Conservation (phyloP, 2,329 filamentous ascomycete genomes). For the Pseudogymnoascus sp. region DNA sequence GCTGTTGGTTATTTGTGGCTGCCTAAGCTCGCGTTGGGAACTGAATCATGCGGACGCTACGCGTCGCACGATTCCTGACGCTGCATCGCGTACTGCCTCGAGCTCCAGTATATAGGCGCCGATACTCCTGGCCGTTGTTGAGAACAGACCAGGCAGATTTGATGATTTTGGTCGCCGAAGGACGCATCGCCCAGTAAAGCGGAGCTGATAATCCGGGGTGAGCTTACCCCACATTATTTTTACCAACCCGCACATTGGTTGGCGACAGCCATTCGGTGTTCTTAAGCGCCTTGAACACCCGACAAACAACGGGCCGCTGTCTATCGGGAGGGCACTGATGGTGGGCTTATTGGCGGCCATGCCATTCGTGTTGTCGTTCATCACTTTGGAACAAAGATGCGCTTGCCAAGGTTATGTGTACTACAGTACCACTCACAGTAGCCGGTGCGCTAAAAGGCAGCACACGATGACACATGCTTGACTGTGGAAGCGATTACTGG, state of each 20-base stretch:
- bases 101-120: background rate
- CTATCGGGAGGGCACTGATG: background rate
- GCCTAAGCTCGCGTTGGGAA: background rate
- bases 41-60: background rate
- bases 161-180: background rate
- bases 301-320: background rate
- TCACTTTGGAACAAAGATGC: too few relatives aligned
- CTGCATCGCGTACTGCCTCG: background rate
- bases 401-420: too few relatives aligned
- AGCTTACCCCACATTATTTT: background rate
- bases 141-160: background rate
- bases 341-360: background rate
- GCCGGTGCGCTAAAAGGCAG: background rate
- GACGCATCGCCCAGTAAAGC: background rate
- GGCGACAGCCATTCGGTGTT: background rate
- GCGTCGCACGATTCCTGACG: background rate
- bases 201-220: background rate
- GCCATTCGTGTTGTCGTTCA: background rate
- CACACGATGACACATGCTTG: background rate
- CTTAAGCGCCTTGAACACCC: background rate
- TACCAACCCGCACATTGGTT: background rate
- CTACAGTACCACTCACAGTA: background rate
- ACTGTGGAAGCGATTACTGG: background rate
- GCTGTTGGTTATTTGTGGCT: background rate
- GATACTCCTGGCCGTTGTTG: background rate